phyloP scores from a whole-genome alignment of 306 rosid genomes.

The Prosopis cineraria region DNA sequence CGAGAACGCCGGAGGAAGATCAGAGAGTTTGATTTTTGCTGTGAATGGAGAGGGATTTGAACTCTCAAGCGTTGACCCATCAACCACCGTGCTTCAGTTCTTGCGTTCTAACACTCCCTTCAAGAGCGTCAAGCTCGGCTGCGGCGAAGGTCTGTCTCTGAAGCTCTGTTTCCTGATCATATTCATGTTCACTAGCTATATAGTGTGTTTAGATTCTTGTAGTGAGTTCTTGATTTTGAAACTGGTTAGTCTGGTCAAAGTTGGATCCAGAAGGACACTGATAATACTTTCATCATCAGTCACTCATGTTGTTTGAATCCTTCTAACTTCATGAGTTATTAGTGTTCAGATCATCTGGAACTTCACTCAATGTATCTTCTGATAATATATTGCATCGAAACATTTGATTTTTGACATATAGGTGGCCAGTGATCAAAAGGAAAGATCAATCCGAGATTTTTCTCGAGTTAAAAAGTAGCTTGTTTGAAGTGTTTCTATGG shows the following conservation, averaged over 20 bases:
- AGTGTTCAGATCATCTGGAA: no score
- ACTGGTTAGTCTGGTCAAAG: background rate
- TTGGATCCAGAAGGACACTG: background rate
- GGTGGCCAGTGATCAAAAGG: no score
- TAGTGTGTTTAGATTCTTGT: background rate
- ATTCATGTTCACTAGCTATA: background rate
- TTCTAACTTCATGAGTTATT: no score
- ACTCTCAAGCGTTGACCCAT: slow-evolving; percentile 51
- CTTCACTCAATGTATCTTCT: no score
- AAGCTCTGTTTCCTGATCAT: background rate
- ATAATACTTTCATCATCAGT: no score
- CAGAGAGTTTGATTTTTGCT: slow-evolving; percentile 45
- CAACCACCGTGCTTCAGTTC: slow-evolving; percentile 59
- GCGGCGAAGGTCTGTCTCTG: slow-evolving; percentile 69
- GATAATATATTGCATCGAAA: no score
- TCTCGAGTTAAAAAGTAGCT: no score
- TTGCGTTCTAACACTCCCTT: slow-evolving; percentile 56
- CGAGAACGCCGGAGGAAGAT: slow-evolving; percentile 39
- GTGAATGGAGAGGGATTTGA: slow-evolving; percentile 57
- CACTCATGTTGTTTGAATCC: no score
- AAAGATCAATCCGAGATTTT: no score
- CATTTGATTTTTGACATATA: no score
- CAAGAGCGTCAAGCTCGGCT: slow-evolving; percentile 79
- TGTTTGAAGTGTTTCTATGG: no score
- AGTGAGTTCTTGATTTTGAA: background rate